phyloP scores from a whole-genome alignment of 768 basidiomycete species.

The Naganishia kalamii region DNA sequence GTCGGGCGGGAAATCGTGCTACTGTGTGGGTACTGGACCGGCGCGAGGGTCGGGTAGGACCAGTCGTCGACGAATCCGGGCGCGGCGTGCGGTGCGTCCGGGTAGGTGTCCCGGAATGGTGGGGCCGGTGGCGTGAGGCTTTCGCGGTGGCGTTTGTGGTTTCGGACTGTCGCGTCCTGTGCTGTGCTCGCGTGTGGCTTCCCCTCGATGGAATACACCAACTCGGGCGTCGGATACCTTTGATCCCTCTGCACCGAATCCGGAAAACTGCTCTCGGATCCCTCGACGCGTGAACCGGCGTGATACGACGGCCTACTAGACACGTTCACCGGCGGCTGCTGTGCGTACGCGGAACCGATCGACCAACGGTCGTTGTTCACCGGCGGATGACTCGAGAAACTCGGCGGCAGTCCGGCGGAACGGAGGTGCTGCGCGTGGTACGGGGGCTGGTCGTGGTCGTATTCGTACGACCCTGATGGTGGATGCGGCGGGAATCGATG shows the following conservation, averaged over 20 bases:
- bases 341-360: conserved; percentile 3
- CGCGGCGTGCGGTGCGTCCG: not conserved
- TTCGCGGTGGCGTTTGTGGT: not conserved
- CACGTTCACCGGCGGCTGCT: no score
- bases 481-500: not conserved
- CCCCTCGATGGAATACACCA: not conserved
- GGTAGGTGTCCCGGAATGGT: no score
- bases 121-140: not conserved
- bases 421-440: conserved; percentile 9
- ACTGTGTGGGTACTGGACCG: not conserved
- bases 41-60: conserved; percentile 5
- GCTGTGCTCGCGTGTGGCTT: not conserved
- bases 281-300: not conserved
- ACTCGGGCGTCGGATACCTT: conserved; percentile 11
- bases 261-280: not conserved
- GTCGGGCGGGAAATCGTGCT: not conserved
- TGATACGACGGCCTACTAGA: no score
- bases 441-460: not conserved
- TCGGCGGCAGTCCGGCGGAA: conserved; percentile 8
- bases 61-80: not conserved
- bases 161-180: not conserved
- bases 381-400: not conserved
- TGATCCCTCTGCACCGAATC: not conserved
- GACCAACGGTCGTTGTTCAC: not conserved
- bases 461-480: conserved; percentile 5